Conservation (phyloP, 2,329 filamentous ascomycete genomes). For the Balansia obtecta region DNA sequence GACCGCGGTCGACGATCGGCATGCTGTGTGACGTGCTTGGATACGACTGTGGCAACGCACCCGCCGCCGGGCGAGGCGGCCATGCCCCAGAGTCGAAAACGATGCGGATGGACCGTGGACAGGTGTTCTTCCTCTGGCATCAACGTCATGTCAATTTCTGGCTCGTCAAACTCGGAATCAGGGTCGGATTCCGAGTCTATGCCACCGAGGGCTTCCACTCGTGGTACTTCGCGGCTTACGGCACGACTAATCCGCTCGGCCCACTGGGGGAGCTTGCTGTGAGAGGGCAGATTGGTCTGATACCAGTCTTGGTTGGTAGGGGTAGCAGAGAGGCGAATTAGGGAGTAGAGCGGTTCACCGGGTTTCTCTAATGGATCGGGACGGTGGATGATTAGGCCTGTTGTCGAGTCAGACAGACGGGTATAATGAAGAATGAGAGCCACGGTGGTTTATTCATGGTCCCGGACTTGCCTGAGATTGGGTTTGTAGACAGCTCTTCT, state of each 20-base stretch:
- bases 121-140: slow-evolving; percentile 18
- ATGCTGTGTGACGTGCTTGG: slow-evolving; percentile 34
- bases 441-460: background rate
- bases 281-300: slow-evolving; percentile 32
- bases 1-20: slow-evolving; percentile 29
- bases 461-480: slow-evolving; percentile 10
- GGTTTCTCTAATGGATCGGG: slow-evolving; percentile 13
- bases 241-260: slow-evolving; percentile 32
- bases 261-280: slow-evolving; percentile 29
- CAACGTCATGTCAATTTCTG: slow-evolving; percentile 7
- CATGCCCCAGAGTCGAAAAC: slow-evolving; percentile 42
- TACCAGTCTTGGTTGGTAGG: slow-evolving; percentile 39
- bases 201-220: slow-evolving; percentile 29
- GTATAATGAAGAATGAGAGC: background rate
- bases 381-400: slow-evolving; percentile 34
- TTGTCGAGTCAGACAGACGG: background rate
- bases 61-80: slow-evolving; percentile 38
- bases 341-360: slow-evolving; percentile 33
- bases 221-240: slow-evolving; percentile 30
- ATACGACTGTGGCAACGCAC: slow-evolving; percentile 37
- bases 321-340: slow-evolving; percentile 40
- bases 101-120: slow-evolving; percentile 33
- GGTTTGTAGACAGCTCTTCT: slow-evolving; percentile 20
- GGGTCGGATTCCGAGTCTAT: slow-evolving; percentile 15
- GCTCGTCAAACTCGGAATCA: slow-evolving; percentile 8